Evolutionary conservation across 1,139 yeast species (phyloP).

Genomic region (Martiniozyma asiatica): DNA sequence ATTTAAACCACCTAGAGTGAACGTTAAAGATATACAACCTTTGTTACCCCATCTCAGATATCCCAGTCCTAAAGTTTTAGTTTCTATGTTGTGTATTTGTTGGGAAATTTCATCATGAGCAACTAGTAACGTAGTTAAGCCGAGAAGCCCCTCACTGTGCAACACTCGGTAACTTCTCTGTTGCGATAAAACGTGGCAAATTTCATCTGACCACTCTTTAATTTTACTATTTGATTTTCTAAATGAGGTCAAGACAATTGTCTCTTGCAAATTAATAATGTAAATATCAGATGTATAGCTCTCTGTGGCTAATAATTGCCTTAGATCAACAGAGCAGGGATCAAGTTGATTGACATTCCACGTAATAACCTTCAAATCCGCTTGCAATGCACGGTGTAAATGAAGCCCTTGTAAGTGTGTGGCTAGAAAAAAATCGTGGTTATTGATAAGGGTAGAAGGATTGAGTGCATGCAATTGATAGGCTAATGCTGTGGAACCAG

Average conservation of each 20-base stretch:
- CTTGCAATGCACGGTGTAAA: too few relatives aligned
- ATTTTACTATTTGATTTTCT: slow-evolving; percentile 31
- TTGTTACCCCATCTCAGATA: slow-evolving; percentile 49
- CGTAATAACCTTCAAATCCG: slow-evolving; percentile 23
- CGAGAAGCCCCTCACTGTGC: slow-evolving; percentile 34
- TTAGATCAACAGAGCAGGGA: slow-evolving; percentile 7
- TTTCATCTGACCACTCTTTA: slow-evolving; percentile 25
- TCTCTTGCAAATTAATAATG: slow-evolving; percentile 38
- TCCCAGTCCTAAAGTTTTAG: slow-evolving; percentile 40
- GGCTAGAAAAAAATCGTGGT: too few relatives aligned
- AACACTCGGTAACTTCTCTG: too few relatives aligned
- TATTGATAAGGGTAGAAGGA: too few relatives aligned
- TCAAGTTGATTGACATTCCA: slow-evolving; percentile 39
- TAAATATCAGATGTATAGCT: slow-evolving; percentile 32
- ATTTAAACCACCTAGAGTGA: slow-evolving; percentile 20
- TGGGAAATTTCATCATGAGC: slow-evolving; percentile 21
- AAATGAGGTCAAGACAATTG: slow-evolving; percentile 36
- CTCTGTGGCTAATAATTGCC: background rate
- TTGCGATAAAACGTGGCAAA: too few relatives aligned
- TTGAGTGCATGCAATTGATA: too few relatives aligned
- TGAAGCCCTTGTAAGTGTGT: too few relatives aligned
- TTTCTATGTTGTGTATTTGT: slow-evolving; percentile 27
- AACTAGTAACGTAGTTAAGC: slow-evolving; percentile 33
- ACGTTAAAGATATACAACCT: slow-evolving; percentile 36
- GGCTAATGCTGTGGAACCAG: too few relatives aligned